phyloP scores from a whole-genome alignment of 202 grass and related monocot species.

The Panicum virgatum region DNA sequence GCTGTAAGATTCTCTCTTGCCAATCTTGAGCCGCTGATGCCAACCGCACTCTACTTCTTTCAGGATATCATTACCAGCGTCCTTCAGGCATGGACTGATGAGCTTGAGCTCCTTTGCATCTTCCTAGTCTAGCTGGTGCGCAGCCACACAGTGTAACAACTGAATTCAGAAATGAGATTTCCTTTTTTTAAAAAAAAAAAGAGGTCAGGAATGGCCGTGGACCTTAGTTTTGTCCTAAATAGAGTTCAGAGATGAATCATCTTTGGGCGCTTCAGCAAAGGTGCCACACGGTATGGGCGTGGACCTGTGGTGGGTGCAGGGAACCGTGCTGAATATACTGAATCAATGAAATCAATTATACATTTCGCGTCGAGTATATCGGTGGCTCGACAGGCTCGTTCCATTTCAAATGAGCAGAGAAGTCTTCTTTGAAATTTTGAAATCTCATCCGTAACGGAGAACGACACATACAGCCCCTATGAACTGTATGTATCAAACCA shows the following conservation, averaged over 20 bases:
- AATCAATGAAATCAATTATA: too few relatives aligned
- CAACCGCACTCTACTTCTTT: neutral
- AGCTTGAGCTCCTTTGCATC: neutral
- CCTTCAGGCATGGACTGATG: neutral
- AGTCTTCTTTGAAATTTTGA: too few relatives aligned
- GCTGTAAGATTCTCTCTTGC: constrained; percentile 22
- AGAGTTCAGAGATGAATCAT: neutral
- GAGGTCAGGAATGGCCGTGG: neutral
- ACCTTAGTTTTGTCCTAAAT: neutral
- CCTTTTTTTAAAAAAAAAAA: neutral
- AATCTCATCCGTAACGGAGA: too few relatives aligned
- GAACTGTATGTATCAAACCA: too few relatives aligned
- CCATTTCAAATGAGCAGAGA: too few relatives aligned
- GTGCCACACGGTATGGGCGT: neutral
- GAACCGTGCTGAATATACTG: neutral
- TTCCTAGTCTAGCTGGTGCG: constrained; percentile 17
- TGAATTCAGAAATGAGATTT: neutral
- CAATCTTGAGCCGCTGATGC: neutral
- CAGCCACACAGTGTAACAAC: neutral
- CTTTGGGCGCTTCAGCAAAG: neutral
- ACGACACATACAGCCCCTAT: too few relatives aligned
- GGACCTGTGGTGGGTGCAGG: neutral
- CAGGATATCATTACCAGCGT: neutral
- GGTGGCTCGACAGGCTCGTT: too few relatives aligned
- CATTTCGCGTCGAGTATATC: too few relatives aligned